Evolutionary conservation across 768 basidiomycete species (phyloP).

Genomic region (Tricholomella constricta): DNA sequence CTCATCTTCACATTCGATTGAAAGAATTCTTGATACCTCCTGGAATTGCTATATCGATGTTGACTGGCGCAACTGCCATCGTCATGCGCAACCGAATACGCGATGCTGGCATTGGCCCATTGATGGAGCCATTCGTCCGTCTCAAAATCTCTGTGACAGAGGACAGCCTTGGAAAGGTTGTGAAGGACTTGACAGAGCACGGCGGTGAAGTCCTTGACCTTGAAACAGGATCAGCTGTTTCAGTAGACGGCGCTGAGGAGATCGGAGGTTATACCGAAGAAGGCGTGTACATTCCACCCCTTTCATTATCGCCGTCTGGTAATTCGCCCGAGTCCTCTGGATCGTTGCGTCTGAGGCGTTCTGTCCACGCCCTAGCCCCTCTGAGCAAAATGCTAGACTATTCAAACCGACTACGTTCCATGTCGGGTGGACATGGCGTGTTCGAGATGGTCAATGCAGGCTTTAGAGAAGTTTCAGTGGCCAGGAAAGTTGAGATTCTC

Average conservation of each 20-base stretch:
- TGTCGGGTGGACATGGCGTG: slow-evolving; percentile 79
- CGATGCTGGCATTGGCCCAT: slow-evolving; percentile 65
- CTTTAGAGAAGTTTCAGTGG: slow-evolving; percentile 65
- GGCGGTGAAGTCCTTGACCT: slow-evolving; percentile 80
- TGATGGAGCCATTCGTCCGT: slow-evolving; percentile 78
- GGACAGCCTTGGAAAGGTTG: slow-evolving; percentile 70
- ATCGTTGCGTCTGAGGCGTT: slow-evolving; percentile 52
- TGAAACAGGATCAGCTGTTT: slow-evolving; percentile 41
- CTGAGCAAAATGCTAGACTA: slow-evolving; percentile 85
- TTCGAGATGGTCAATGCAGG: slow-evolving; percentile 84
- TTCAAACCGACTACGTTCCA: slow-evolving; percentile 71
- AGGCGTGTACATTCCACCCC: slow-evolving; percentile 74
- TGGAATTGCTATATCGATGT: slow-evolving; percentile 47
- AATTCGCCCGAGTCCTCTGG: slow-evolving; percentile 27
- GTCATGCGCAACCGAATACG: slow-evolving; percentile 64
- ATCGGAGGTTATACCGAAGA: slow-evolving; percentile 55
- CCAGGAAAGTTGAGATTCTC: slow-evolving; percentile 70
- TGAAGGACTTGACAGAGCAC: slow-evolving; percentile 84
- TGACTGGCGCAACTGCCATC: slow-evolving; percentile 65
- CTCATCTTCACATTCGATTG: slow-evolving; percentile 61
- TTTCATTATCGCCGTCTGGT: slow-evolving; percentile 74
- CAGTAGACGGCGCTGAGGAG: slow-evolving; percentile 37
- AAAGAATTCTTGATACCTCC: slow-evolving; percentile 42
- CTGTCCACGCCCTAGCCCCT: slow-evolving; percentile 72
- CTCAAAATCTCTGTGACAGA: slow-evolving; percentile 70